These are phyloP conservation scores for Spirogloea muscicola DNA, from an alignment of 139 green algal genomes.

Conservation along the genomic window DNA sequence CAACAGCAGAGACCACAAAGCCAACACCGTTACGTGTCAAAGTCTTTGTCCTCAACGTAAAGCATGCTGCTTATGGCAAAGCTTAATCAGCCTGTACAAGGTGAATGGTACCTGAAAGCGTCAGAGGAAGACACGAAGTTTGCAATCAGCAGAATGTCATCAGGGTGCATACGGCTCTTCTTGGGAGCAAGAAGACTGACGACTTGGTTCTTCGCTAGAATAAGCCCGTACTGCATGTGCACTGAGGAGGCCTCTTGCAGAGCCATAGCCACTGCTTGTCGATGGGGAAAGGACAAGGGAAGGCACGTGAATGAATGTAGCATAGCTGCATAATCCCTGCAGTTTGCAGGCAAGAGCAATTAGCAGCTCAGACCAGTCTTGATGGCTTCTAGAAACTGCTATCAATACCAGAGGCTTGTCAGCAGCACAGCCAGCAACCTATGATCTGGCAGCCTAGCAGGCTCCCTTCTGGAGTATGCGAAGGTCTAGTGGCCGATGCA, in stretches of 20 bases:
- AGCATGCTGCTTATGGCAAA: not conserved
- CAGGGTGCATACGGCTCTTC: constrained; percentile 51
- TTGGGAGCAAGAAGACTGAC: constrained; percentile 12
- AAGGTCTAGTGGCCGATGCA: not conserved
- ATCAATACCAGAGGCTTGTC: not conserved
- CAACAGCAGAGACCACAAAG: not conserved
- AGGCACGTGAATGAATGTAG: not conserved
- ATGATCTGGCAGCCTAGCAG: not conserved
- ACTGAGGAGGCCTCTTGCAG: not conserved
- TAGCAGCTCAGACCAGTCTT: no score
- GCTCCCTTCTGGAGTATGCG: not conserved
- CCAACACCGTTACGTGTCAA: no score
- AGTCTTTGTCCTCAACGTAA: no score
- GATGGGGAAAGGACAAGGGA: not conserved
- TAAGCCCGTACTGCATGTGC: not conserved
- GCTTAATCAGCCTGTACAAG: not conserved
- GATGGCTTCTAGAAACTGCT: no score
- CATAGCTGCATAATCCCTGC: no score
- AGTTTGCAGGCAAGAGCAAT: no score
- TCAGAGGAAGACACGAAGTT: constrained; percentile 70
- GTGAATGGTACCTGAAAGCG: constrained; percentile 47
- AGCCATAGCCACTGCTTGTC: not conserved
- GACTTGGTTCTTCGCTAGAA: constrained; percentile 8
- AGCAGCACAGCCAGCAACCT: not conserved
- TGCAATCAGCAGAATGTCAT: constrained; percentile 73